Base-by-base conservation (phyloP, 768 basidiomycete species). In the Mycena floridula region DNA sequence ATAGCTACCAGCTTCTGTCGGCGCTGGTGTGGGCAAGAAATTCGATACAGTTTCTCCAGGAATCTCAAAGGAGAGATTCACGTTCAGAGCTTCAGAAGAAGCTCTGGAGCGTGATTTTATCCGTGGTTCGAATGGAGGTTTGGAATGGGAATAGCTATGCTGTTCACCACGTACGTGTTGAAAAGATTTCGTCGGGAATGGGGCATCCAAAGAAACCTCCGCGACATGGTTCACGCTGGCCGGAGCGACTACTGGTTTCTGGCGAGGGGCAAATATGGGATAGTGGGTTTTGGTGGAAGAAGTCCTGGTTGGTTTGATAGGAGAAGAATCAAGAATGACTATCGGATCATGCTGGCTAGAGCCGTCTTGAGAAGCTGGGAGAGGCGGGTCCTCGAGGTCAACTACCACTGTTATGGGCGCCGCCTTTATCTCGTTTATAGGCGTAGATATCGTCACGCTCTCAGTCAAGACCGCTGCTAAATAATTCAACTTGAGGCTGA, bases 111-210 rank as follows among this genome's bases (percentile, higher is more conserved):
- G 28, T 32, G 16, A 16, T 21, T 45, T 23, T 6, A 11, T 18
- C 9, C 48, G 48, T 22, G 16, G 37, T 43, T 41, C 37, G 27
- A 46, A 26, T 15, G 25, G 25, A 23, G 25, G 45, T 44, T 21
- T 42, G 25, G 50, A 37, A 13, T 45, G 43, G 21, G 52, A 35
- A 51, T 68, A 70, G n/a, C 46, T 47, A 32, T 60, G 70, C 54
- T 84, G 82, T 15, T 65, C 58, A 26, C 82, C 82, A 50, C 73
- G 77, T 50, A 82, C 70, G 61, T 87, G 85, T 54, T 84, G 82
- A 13, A 63, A 66, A 20, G 65, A 61, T 37, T 53, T 53, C 50
- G 65, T 63, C 24, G 85, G 85, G 54, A 72, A 76, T 18, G 77
- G 76, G 0, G 63, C 67, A 15, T 48, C 47, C 18, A 43, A 46